These are phyloP conservation scores for Trichoderma koningiopsis DNA, from an alignment of 2,329 filamentous ascomycete species.

Conservation along the genomic window DNA sequence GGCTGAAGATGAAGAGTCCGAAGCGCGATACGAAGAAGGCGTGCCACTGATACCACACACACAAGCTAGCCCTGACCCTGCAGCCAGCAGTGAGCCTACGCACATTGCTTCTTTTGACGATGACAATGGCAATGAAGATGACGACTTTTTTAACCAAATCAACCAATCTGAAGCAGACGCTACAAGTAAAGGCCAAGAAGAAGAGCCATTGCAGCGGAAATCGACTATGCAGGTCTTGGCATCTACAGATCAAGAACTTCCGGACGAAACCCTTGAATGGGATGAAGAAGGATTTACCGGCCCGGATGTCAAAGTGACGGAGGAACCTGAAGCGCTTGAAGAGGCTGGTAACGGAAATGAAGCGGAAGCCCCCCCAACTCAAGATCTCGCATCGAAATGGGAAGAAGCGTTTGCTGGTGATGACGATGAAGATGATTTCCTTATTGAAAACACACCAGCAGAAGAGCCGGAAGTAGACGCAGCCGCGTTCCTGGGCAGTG, in stretches of 20 bases:
- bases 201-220: constrained; percentile 60
- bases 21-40: constrained; percentile 70
- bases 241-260: constrained; percentile 45
- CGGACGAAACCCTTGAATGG: constrained; percentile 37
- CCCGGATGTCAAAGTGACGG: constrained; percentile 25
- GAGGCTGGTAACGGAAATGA: neutral
- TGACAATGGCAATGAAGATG: constrained; percentile 53
- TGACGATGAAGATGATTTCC: constrained; percentile 68
- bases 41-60: constrained; percentile 60
- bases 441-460: constrained; percentile 58
- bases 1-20: constrained; percentile 47
- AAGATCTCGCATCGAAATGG: constrained; percentile 80
- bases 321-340: neutral
- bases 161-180: constrained; percentile 32
- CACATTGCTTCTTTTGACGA: constrained; percentile 43
- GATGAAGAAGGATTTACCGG: constrained; percentile 34
- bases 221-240: constrained; percentile 69
- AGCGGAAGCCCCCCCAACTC: constrained; percentile 40
- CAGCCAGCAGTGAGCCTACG: constrained; percentile 1
- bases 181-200: constrained; percentile 26
- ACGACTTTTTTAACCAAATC: constrained; percentile 65
- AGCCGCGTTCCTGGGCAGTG: constrained; percentile 72
- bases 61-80: constrained; percentile 14
- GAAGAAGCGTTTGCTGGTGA: constrained; percentile 76
- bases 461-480: constrained; percentile 57